Evolutionary conservation across 495 filamentous ascomycete species (phyloP).

Genomic region (Penicillium atrosanguineum): DNA sequence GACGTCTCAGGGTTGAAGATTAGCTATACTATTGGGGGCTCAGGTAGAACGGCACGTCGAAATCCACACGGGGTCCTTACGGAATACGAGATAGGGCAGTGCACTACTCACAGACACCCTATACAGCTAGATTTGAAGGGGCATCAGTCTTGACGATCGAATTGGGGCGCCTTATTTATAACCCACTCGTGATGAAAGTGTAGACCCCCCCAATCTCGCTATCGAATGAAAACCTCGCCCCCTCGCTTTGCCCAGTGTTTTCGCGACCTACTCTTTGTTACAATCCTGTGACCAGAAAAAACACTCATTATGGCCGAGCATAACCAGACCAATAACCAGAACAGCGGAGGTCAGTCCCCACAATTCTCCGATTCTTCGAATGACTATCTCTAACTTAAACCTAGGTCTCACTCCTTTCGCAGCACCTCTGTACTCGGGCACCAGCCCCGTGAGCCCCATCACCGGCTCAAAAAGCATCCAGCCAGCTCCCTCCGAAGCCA

Average conservation of each 20-base stretch:
- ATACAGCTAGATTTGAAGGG: neutral
- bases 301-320: neutral
- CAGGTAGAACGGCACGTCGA: neutral
- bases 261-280: neutral
- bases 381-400: neutral
- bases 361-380: neutral
- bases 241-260: neutral
- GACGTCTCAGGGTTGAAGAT: no score
- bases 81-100: conserved; percentile 2
- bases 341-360: conserved; percentile 6
- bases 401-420: conserved; percentile 11
- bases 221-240: neutral
- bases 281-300: neutral
- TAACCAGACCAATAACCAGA: neutral
- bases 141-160: conserved; percentile 2
- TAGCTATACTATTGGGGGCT: no score
- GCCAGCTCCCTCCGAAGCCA: neutral
- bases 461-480: conserved; percentile 1
- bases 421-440: neutral
- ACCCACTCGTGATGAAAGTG: conserved; percentile 2
- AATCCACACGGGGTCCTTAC: neutral
- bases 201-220: conserved; percentile 1
- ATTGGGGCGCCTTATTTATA: conserved; percentile 2
- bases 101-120: neutral
- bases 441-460: neutral